These are phyloP conservation scores for Akebia trifoliata DNA, from an alignment of 164 flowering plant species.

Conservation along the genomic window DNA sequence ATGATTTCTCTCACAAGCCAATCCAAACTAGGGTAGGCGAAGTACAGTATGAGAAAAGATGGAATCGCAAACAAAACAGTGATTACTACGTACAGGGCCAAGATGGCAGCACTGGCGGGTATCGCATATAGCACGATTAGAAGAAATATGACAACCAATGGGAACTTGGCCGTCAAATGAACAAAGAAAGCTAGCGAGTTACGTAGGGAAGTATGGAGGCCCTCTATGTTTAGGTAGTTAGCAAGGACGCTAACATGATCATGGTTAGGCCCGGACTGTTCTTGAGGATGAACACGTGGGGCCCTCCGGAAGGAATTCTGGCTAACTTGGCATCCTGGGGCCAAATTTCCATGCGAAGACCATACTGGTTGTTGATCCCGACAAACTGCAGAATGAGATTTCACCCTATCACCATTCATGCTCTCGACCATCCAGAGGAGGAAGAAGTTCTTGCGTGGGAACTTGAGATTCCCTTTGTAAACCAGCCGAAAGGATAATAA, in stretches of 20 bases:
- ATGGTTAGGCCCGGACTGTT: slow-evolving; percentile 22
- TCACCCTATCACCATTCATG: slow-evolving; percentile 74
- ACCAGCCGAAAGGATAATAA: slow-evolving; percentile 67
- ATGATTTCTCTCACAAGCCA: slow-evolving; percentile 91
- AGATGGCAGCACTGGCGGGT: slow-evolving; percentile 79
- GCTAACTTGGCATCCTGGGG: slow-evolving; percentile 25
- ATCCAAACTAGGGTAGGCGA: slow-evolving; percentile 88
- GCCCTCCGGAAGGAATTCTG: slow-evolving; percentile 29
- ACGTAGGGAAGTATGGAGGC: slow-evolving; percentile 43
- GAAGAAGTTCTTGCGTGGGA: slow-evolving; percentile 89
- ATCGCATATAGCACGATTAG: slow-evolving; percentile 63
- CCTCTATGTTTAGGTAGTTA: slow-evolving; percentile 33
- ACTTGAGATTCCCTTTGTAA: slow-evolving; percentile 66
- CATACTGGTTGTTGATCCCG: slow-evolving; percentile 41
- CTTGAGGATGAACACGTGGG: slow-evolving; percentile 20
- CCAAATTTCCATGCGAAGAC: slow-evolving; percentile 27
- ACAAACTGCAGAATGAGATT: slow-evolving; percentile 32
- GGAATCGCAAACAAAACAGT: slow-evolving; percentile 87
- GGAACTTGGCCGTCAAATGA: slow-evolving; percentile 81
- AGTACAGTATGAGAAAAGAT: slow-evolving; percentile 82
- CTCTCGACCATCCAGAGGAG: slow-evolving; percentile 96
- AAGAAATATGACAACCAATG: slow-evolving; percentile 70
- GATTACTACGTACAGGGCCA: slow-evolving; percentile 69
- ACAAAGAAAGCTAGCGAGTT: slow-evolving; percentile 67
- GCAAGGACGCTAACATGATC: slow-evolving; percentile 11